These are phyloP conservation scores for Ogataea trehaloabstinens DNA, from an alignment of 805 yeast genomes.

Conservation along the genomic window DNA sequence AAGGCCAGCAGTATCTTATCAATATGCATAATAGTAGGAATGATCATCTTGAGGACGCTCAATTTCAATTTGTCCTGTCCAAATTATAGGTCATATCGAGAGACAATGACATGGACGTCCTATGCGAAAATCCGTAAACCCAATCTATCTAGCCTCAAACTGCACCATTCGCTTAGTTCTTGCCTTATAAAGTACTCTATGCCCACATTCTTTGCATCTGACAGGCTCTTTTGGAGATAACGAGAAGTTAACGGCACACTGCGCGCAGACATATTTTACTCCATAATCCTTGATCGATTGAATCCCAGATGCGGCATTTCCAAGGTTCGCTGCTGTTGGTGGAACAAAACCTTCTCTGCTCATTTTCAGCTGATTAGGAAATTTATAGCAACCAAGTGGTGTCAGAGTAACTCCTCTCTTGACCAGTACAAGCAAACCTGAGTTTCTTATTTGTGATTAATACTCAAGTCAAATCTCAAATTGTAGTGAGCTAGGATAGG, in stretches of 20 bases:
- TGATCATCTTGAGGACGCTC: no score
- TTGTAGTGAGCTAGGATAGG: not conserved
- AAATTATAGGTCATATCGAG: no score
- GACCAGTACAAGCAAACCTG: not conserved
- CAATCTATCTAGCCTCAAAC: constrained; percentile 78
- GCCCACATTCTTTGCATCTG: constrained; percentile 98
- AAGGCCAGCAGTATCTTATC: no score
- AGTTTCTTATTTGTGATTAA: not conserved
- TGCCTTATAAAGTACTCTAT: constrained; percentile 94
- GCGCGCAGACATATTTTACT: constrained; percentile 92
- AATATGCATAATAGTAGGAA: no score
- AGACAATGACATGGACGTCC: no score
- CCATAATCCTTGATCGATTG: constrained; percentile 68
- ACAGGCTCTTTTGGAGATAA: constrained; percentile 93
- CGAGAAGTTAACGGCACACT: constrained; percentile 87
- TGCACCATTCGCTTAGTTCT: constrained; percentile 96
- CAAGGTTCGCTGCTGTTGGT: constrained; percentile 68
- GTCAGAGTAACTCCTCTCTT: no score
- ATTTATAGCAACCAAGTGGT: no score
- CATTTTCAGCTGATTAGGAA: no score
- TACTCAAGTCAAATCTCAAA: not conserved
- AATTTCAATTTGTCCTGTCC: no score
- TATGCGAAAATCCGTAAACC: no score
- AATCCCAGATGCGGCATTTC: constrained; percentile 85
- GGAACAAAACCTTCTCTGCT: constrained; percentile 85